Conservation (phyloP, 2,329 filamentous ascomycete genomes). For the Colletotrichum theobromicola region DNA sequence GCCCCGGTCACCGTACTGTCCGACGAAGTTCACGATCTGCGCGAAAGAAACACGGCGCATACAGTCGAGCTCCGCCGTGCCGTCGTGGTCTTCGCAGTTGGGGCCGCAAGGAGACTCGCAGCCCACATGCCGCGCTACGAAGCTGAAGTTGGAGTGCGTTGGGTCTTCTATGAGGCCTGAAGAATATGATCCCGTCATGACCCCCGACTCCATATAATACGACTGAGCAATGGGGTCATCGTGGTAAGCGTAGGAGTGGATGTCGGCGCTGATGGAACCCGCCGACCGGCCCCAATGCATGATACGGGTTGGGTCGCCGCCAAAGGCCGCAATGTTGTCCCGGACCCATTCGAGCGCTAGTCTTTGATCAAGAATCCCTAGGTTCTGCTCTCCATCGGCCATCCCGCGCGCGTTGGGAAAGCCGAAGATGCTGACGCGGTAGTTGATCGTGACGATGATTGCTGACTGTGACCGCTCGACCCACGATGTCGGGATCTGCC, state of each 20-base stretch:
- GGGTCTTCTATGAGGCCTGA: constrained; percentile 30
- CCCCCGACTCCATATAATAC: constrained; percentile 46
- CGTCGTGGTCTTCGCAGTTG: constrained; percentile 1
- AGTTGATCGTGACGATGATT: constrained; percentile 24
- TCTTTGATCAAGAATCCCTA: constrained; percentile 22
- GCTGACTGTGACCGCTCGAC: constrained; percentile 43
- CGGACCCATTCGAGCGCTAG: constrained; percentile 23
- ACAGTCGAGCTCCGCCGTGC: constrained; percentile 36
- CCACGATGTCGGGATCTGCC: constrained; percentile 49
- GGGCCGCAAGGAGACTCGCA: constrained; percentile 31
- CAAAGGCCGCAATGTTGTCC: constrained; percentile 21
- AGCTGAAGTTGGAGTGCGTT: constrained; percentile 36
- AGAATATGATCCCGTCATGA: constrained; percentile 27
- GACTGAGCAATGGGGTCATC: constrained; percentile 49
- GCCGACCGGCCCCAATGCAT: constrained; percentile 53
- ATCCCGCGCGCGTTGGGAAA: constrained; percentile 22
- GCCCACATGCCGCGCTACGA: constrained; percentile 36
- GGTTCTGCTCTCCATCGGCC: constrained; percentile 15
- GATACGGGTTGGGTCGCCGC: constrained; percentile 33
- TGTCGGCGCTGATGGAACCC: constrained; percentile 44
- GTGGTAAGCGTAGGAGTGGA: constrained; percentile 48
- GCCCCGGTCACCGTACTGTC: constrained; percentile 28
- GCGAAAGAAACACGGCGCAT: constrained; percentile 37
- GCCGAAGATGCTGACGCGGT: constrained; percentile 23
- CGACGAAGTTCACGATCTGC: constrained; percentile 36